phyloP scores from a whole-genome alignment of 305 asterid genomes.

The Petunia hybrid region DNA sequence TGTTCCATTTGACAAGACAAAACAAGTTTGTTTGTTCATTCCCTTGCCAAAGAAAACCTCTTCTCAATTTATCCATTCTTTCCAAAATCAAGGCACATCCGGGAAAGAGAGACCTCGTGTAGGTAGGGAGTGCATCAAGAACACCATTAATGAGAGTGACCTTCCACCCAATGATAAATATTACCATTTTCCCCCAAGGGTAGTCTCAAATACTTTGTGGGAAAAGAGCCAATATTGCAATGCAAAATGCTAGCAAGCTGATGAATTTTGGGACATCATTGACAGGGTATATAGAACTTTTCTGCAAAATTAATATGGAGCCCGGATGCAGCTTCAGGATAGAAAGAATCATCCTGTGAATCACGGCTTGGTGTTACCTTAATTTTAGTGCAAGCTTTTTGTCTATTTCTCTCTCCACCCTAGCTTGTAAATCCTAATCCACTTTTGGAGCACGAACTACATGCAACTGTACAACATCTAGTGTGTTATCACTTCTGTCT shows the following conservation, averaged over 20 bases:
- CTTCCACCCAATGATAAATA: too few relatives aligned
- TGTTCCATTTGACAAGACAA: not conserved
- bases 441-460: too few relatives aligned
- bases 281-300: constrained; percentile 11
- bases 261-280: not conserved
- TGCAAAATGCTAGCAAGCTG: constrained; percentile 17
- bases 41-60: not conserved
- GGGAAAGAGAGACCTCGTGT: constrained; percentile 17
- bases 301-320: too few relatives aligned
- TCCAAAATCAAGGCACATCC: not conserved
- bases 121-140: not conserved
- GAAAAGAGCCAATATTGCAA: constrained; percentile 13
- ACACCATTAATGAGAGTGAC: not conserved
- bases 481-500: too few relatives aligned
- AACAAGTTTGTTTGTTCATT: not conserved
- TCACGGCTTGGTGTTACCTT: too few relatives aligned
- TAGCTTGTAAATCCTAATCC: too few relatives aligned
- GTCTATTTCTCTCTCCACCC: too few relatives aligned
- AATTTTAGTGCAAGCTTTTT: too few relatives aligned
- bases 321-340: too few relatives aligned
- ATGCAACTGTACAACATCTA: too few relatives aligned
- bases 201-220: not conserved
- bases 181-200: not conserved
- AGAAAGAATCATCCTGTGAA: too few relatives aligned
- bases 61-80: not conserved